These are phyloP conservation scores for Suillus subalutaceus DNA, from an alignment of 768 basidiomycete species.

Conservation along the genomic window DNA sequence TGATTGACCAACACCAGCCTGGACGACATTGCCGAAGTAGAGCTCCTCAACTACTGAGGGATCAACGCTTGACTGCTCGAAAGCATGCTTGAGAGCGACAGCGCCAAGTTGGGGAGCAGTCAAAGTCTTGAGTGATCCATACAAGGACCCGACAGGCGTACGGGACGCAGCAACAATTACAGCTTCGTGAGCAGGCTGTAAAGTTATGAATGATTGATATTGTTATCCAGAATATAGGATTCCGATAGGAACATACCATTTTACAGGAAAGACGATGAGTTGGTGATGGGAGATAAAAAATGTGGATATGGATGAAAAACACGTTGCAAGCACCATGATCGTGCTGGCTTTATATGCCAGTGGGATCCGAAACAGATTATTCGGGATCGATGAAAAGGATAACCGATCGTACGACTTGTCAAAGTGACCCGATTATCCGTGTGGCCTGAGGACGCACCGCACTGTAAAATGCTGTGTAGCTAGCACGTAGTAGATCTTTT, in stretches of 20 bases:
- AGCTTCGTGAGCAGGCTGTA: constrained; percentile 67
- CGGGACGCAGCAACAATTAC: constrained; percentile 94
- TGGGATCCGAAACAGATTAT: constrained; percentile 5
- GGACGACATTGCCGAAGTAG: constrained; percentile 97
- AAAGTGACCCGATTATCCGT: background rate
- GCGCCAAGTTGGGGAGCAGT: constrained; percentile 91
- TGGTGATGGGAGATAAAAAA: constrained; percentile 41
- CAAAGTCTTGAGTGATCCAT: constrained; percentile 85
- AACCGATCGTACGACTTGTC: constrained; percentile 3
- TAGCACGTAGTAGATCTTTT: background rate
- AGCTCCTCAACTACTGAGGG: constrained; percentile 90
- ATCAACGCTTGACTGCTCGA: constrained; percentile 77
- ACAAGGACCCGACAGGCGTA: constrained; percentile 92
- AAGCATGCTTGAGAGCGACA: constrained; percentile 87
- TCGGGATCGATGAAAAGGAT: constrained; percentile 2
- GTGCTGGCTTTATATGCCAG: constrained; percentile 19
- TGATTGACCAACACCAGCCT: constrained; percentile 95
- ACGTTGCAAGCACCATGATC: constrained; percentile 44
- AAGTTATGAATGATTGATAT: constrained; percentile 3
- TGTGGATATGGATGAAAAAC: constrained; percentile 40
- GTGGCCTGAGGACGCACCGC: background rate
- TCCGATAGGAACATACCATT: constrained; percentile 47
- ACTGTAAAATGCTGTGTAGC: background rate
- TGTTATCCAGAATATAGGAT: background rate
- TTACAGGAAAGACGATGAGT: constrained; percentile 38